A percentile compares a stretch with the other conserved stretches of the same genome.
phyloP scores from a whole-genome alignment of 2,329 filamentous ascomycete species.

The Pyricularia sp. region DNA sequence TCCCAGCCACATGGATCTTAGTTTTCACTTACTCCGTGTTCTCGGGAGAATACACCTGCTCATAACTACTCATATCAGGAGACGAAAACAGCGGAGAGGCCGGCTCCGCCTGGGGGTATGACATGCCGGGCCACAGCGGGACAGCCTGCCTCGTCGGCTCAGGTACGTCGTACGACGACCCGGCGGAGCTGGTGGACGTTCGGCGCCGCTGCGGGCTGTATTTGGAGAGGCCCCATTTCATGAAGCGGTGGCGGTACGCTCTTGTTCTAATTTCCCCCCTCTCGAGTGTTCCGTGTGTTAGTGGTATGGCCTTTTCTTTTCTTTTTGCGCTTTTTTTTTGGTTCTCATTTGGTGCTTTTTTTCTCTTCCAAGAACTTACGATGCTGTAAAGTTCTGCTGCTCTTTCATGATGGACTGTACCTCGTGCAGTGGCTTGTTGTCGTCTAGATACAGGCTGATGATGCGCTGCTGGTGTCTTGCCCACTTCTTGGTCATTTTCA shows the following conservation, averaged over 20 bases:
- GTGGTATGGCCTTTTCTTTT: not conserved
- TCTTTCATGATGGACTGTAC: slow-evolving; percentile 29
- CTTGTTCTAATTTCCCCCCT: slow-evolving; percentile 19
- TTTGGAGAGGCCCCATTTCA: slow-evolving; percentile 35
- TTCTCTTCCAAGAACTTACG: slow-evolving; percentile 18
- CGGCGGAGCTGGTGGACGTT: not conserved
- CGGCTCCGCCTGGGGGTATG: not conserved
- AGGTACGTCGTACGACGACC: not conserved
- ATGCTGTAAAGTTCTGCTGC: slow-evolving; percentile 24
- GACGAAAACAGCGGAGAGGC: not conserved
- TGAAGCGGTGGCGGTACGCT: slow-evolving; percentile 38
- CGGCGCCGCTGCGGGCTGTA: slow-evolving; percentile 28
- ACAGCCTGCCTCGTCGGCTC: not conserved
- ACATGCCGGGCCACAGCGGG: not conserved
- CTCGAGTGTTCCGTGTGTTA: not conserved
- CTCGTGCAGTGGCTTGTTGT: slow-evolving; percentile 28
- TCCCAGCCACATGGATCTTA: no score
- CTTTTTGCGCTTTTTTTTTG: no score
- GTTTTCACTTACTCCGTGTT: not conserved
- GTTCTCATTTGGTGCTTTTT: no score
- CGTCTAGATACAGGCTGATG: slow-evolving; percentile 28
- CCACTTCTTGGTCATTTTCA: slow-evolving; percentile 35
- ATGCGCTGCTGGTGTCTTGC: slow-evolving; percentile 25
- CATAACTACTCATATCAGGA: not conserved
- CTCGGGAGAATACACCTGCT: not conserved